Percentiles rank a stretch among this genome's conserved stretches.
Conservation (phyloP, 495 filamentous ascomycete species). For the Physcia stellaris region DNA sequence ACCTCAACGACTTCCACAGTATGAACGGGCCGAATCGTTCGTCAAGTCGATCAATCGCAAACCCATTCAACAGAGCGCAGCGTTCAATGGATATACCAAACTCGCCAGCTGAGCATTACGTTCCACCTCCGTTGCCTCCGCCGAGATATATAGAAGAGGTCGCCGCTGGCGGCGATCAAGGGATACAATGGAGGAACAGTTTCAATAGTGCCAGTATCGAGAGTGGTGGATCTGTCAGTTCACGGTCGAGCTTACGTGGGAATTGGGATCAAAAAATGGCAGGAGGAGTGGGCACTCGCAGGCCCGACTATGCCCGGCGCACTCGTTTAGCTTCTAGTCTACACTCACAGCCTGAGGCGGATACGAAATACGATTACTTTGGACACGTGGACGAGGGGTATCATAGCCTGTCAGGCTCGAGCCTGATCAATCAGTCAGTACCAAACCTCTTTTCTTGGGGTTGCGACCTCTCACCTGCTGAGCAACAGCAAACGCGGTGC, state of each 20-base stretch:
- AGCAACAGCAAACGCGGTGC: no score
- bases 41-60: constrained; percentile 13
- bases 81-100: constrained; percentile 46
- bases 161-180: constrained; percentile 42
- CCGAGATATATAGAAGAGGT: constrained; percentile 41
- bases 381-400: constrained; percentile 36
- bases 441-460: constrained; percentile 12
- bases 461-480: no score
- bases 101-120: constrained; percentile 25
- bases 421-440: constrained; percentile 24
- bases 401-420: constrained; percentile 30
- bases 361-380: constrained; percentile 15
- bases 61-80: constrained; percentile 24
- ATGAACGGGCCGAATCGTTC: constrained; percentile 13
- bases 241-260: constrained; percentile 42
- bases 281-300: constrained; percentile 12
- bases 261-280: constrained; percentile 20
- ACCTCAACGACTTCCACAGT: constrained; percentile 36
- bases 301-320: constrained; percentile 19
- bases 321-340: constrained; percentile 24
- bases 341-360: constrained; percentile 17
- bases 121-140: constrained; percentile 51
- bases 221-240: constrained; percentile 31
- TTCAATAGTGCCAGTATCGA: constrained; percentile 15
- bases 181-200: constrained; percentile 45